phyloP scores from a whole-genome alignment of 441 rosid species.

The Eugenia klotzschiana region DNA sequence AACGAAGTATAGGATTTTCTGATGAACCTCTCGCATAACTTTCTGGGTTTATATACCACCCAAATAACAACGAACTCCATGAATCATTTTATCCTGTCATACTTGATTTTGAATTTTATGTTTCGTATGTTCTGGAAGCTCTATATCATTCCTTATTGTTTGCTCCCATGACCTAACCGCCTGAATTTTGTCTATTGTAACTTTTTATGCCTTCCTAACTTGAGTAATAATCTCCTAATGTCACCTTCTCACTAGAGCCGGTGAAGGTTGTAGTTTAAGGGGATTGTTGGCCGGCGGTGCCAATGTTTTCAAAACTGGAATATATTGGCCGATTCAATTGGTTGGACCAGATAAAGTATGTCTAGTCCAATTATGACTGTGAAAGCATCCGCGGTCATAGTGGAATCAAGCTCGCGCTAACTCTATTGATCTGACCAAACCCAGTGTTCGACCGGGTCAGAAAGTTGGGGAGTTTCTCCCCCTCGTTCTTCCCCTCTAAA shows the following conservation, averaged over 20 bases:
- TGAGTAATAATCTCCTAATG: neutral
- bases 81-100: no score
- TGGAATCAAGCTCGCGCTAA: neutral
- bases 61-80: no score
- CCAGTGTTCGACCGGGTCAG: neutral
- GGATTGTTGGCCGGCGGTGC: no score
- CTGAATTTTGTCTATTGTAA: no score
- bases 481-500: neutral
- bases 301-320: neutral
- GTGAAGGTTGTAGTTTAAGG: neutral
- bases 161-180: no score
- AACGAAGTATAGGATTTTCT: no score
- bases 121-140: no score
- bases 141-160: no score
- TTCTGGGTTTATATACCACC: no score
- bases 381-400: neutral
- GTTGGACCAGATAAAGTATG: neutral
- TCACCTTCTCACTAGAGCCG: neutral
- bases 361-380: neutral
- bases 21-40: no score
- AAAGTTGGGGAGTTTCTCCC: neutral
- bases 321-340: neutral
- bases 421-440: neutral
- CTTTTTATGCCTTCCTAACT: no score
- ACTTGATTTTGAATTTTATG: no score